These are phyloP conservation scores for Exophiala phaeomuriformis DNA, from an alignment of 2,329 filamentous ascomycete genomes.

Conservation along the genomic window DNA sequence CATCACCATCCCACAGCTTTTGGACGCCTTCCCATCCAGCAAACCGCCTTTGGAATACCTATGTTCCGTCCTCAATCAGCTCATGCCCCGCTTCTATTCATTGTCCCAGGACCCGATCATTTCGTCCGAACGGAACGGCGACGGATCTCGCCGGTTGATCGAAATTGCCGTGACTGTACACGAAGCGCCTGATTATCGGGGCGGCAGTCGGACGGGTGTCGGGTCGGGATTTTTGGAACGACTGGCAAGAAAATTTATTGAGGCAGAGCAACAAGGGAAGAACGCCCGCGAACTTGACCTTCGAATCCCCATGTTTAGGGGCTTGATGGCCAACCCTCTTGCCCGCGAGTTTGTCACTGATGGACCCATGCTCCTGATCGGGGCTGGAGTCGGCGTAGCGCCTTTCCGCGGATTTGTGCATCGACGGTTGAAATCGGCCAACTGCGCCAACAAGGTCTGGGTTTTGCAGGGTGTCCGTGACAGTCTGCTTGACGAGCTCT, in stretches of 20 bases:
- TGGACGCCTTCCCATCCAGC: constrained; percentile 85
- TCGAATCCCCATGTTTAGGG: constrained; percentile 93
- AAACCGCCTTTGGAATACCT: constrained; percentile 79
- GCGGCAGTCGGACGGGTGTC: constrained; percentile 67
- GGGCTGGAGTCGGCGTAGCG: constrained; percentile 91
- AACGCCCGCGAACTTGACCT: constrained; percentile 52
- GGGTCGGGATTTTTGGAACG: constrained; percentile 91
- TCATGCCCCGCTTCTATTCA: constrained; percentile 98
- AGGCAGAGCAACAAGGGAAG: constrained; percentile 55
- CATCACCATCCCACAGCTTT: constrained; percentile 74
- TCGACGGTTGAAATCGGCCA: constrained; percentile 84
- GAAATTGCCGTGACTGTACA: constrained; percentile 97
- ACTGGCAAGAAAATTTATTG: constrained; percentile 65
- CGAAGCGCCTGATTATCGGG: constrained; percentile 71
- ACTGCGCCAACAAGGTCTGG: constrained; percentile 97
- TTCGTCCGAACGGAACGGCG: constrained; percentile 60
- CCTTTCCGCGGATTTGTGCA: constrained; percentile 98
- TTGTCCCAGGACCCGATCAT: constrained; percentile 92
- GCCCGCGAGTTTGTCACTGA: constrained; percentile 87
- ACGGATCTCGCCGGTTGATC: constrained; percentile 71
- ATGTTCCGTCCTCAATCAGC: constrained; percentile 69
- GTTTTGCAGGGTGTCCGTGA: constrained; percentile 92
- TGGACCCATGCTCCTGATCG: constrained; percentile 95
- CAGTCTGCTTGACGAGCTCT: constrained; percentile 88
- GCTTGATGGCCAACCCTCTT: constrained; percentile 92